A percentile compares a stretch with the other conserved stretches of the same genome.
Evolutionary conservation across 179 eudicot genomes (phyloP).

Genomic region (Actinidia polygama): DNA sequence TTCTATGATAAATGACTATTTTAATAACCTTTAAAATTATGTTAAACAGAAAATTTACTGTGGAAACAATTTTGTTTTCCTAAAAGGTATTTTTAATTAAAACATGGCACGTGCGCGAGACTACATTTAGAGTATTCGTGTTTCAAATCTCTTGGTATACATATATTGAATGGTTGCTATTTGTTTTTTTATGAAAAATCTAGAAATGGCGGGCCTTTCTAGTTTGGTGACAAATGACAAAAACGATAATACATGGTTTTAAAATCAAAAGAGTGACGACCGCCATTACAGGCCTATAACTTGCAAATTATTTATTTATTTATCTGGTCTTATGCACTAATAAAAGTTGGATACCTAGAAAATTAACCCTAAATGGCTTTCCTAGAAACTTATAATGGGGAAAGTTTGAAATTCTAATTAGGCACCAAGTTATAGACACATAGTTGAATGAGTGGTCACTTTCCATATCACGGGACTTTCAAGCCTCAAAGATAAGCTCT

Average conservation of each 20-base stretch:
- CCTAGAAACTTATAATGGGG: neutral
- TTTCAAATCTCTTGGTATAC: no score
- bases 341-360: neutral
- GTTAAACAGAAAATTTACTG: no score
- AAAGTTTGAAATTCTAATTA: neutral
- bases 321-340: neutral
- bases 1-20: no score
- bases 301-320: neutral
- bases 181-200: no score
- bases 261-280: neutral
- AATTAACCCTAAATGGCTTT: neutral
- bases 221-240: neutral
- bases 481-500: constrained; percentile 2
- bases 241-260: no score
- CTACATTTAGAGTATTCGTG: no score
- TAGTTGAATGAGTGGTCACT: neutral
- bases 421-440: neutral
- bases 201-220: no score
- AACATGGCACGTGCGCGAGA: no score
- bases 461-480: constrained; percentile 14
- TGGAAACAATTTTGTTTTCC: no score
- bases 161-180: no score
- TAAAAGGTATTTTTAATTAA: no score
- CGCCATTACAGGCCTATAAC: neutral
- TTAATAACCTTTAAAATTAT: no score